phyloP scores from a whole-genome alignment of 306 rosid genomes.

The Lathyrus tuberosus region DNA sequence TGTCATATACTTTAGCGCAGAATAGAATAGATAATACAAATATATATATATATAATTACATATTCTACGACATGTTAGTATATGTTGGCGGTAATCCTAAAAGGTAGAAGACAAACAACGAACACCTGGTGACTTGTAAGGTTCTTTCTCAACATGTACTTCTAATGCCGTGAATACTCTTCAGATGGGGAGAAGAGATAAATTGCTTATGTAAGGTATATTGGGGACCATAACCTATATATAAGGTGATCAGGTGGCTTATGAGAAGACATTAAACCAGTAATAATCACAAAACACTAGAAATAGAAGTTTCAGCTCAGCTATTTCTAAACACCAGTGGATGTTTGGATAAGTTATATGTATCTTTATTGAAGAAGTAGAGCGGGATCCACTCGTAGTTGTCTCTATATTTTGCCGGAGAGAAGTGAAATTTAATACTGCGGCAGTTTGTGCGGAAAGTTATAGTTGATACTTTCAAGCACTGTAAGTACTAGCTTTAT shows the following conservation, averaged over 20 bases:
- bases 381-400: not conserved
- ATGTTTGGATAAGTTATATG: slow-evolving; percentile 20
- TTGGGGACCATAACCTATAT: too few species aligned
- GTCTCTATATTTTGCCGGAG: slow-evolving; percentile 8
- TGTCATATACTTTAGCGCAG: too few species aligned
- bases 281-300: slow-evolving; percentile 17
- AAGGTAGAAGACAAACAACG: too few species aligned
- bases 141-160: too few species aligned
- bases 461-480: slow-evolving; percentile 3
- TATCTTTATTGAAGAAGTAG: slow-evolving; percentile 27
- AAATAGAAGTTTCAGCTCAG: slow-evolving; percentile 18
- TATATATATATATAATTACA: too few species aligned
- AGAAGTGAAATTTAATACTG: not conserved
- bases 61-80: too few species aligned
- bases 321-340: slow-evolving; percentile 9
- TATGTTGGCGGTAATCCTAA: too few species aligned
- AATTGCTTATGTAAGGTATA: too few species aligned
- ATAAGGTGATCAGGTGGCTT: slow-evolving; percentile 99
- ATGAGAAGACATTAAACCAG: slow-evolving; percentile 79
- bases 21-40: too few species aligned
- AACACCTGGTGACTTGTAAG: too few species aligned
- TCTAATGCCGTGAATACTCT: too few species aligned
- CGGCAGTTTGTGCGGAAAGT: not conserved
- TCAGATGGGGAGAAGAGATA: too few species aligned
- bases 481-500: slow-evolving; percentile 20